These are phyloP conservation scores for Irpex lacteus DNA, from an alignment of 1,284 basidiomycete genomes.

Conservation along the genomic window DNA sequence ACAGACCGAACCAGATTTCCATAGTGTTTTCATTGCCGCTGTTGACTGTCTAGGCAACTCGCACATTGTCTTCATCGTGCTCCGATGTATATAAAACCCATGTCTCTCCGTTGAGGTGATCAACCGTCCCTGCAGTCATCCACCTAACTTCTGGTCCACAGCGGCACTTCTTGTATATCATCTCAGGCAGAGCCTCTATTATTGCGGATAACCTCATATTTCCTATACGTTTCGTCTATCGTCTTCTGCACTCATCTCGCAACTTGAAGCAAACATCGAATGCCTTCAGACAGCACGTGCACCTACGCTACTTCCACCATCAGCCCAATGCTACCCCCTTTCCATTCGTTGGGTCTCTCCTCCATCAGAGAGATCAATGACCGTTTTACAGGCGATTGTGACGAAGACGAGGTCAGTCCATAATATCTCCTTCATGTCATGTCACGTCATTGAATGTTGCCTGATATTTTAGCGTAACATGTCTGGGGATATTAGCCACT, in stretches of 20 bases:
- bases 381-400: slow-evolving; percentile 13
- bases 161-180: no score
- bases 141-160: no score
- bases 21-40: background rate
- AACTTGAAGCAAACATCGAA: slow-evolving; percentile 21
- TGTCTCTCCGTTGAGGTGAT: no score
- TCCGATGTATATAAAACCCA: background rate
- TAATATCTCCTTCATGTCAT: background rate
- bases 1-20: background rate
- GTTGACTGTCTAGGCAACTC: slow-evolving; percentile 11
- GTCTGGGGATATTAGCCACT: slow-evolving; percentile 14
- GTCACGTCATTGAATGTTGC: background rate
- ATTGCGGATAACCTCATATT: slow-evolving; percentile 30
- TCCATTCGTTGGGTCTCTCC: slow-evolving; percentile 50
- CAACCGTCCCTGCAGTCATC: slow-evolving; percentile 6
- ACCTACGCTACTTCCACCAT: slow-evolving; percentile 22
- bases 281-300: slow-evolving; percentile 24
- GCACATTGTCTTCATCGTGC: slow-evolving; percentile 20
- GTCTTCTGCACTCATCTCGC: background rate
- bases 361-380: slow-evolving; percentile 23
- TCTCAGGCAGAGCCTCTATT: slow-evolving; percentile 26
- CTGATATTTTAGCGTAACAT: background rate
- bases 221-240: slow-evolving; percentile 15
- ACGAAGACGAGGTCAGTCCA: background rate
- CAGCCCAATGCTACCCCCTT: slow-evolving; percentile 57